Evolutionary conservation across 306 rosid genomes (phyloP).

Genomic region (Adenanthera pavonina): DNA sequence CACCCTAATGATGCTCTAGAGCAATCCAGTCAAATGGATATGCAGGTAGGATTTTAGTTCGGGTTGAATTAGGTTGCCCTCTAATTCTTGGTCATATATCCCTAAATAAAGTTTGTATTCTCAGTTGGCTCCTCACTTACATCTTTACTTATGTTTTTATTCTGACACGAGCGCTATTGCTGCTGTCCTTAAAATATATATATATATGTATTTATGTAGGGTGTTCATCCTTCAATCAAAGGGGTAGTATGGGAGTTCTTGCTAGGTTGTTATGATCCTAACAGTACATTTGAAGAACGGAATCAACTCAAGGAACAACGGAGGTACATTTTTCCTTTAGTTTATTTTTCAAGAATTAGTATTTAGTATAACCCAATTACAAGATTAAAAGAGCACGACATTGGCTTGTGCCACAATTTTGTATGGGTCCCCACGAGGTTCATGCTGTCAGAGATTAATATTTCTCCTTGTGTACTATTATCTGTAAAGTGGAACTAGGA

Average conservation of each 20-base stretch:
- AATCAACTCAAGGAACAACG: slow-evolving; percentile 66
- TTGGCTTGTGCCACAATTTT: too few relatives aligned
- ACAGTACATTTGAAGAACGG: slow-evolving; percentile 82
- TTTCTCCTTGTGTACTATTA: background rate
- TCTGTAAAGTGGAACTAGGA: background rate
- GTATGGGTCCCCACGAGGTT: slow-evolving; percentile 32
- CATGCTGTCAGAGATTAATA: slow-evolving; percentile 12
- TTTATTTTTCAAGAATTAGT: slow-evolving; percentile 10
- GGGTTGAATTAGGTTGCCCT: background rate
- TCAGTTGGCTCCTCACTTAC: background rate
- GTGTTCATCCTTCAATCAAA: slow-evolving; percentile 94
- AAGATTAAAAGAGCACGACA: background rate
- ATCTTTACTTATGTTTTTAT: slow-evolving; percentile 1
- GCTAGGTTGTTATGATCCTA: slow-evolving; percentile 90
- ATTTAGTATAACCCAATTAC: slow-evolving; percentile 13
- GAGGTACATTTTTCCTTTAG: slow-evolving; percentile 58
- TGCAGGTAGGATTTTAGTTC: background rate
- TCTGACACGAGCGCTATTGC: slow-evolving; percentile 20
- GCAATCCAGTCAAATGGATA: background rate
- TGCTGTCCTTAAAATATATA: slow-evolving; percentile 15
- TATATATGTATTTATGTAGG: slow-evolving; percentile 70
- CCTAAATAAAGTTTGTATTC: background rate
- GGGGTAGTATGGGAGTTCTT: slow-evolving; percentile 96
- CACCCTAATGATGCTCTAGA: background rate
- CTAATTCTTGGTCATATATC: background rate